Evolutionary conservation across 148 eudicot species (phyloP).

Genomic region (Suaeda aralocaspica): DNA sequence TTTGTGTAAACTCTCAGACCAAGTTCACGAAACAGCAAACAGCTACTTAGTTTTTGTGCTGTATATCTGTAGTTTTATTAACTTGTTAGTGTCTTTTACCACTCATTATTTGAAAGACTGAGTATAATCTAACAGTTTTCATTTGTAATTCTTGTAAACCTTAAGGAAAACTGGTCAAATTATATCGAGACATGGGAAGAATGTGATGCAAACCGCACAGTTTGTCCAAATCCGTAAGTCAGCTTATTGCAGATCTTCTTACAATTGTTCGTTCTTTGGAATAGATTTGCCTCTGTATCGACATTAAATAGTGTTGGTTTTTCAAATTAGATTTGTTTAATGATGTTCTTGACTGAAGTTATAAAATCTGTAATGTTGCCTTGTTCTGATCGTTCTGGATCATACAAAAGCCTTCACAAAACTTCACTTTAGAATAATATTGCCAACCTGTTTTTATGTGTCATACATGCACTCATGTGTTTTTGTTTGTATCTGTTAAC

Average conservation of each 20-base stretch:
- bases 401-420: too few species aligned
- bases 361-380: too few species aligned
- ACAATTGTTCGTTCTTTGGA: background rate
- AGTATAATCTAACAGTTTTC: background rate
- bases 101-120: background rate
- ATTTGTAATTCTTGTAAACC: background rate
- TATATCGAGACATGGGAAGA: conserved; percentile 47
- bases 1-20: background rate
- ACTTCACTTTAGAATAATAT: too few species aligned
- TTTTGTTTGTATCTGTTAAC: too few species aligned
- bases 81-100: background rate
- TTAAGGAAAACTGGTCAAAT: conserved; percentile 57
- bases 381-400: too few species aligned
- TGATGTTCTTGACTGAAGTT: too few species aligned
- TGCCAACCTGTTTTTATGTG: too few species aligned
- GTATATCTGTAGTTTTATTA: background rate
- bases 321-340: too few species aligned
- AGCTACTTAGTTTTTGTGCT: background rate
- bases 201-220: conserved; percentile 59
- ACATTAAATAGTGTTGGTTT: background rate
- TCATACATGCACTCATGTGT: too few species aligned
- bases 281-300: background rate
- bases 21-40: background rate
- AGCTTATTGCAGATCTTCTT: background rate
- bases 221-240: conserved; percentile 87